Evolutionary conservation across 768 basidiomycete genomes (phyloP), one percentile per base, ranked within the genome.

Genomic region (Lactarius deliciosus): DNA sequence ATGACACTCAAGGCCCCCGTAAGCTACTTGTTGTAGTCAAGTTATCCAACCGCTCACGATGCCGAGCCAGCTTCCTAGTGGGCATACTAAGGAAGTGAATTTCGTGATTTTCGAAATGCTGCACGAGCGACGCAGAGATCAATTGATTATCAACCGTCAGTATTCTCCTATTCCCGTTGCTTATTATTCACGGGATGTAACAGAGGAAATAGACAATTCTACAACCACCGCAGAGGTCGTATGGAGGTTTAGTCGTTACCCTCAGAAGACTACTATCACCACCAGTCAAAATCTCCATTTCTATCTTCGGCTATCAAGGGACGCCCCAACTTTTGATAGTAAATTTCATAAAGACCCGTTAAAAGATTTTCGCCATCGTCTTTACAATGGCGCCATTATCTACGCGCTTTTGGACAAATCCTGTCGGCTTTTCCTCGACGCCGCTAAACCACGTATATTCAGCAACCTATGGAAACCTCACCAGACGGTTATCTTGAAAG

Each of bases 401-500:
- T 62, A 28, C 34, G 18, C 30, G 41, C 36, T 62, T 8, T 5
- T 30, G 25, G 53, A 62, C 53, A 53, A 55, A 20, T 36, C 36
- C 38, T 54, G 36, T 18, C 61, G 36, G 3, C 36, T 62, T 25
- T 55, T 38, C 28, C 53, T 55, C 32, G 36, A 55, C 25, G 25
- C 2, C 32, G 13, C 43, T 8, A 10, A 32, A 40, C 15, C 38
- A 13, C 50, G 53, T 16, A 16, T 54, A 41, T 62, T 62, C 10
- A 38, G 59, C 5, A 65, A 65, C 10, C 9, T 65, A 18, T 65
- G 64, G 64, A 54, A 61, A 38, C 64, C 64, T 13, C 28, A 34
- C 3, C 20, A 43, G n/a, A 43, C 28, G n/a, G 25, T 65, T 40
- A 61, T 65, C 38, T 40, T 65, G 34, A 65, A 65, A 54, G 61